Evolutionary conservation across 1,284 basidiomycete species (phyloP).

Genomic region (Ceratobasidium papillatum): DNA sequence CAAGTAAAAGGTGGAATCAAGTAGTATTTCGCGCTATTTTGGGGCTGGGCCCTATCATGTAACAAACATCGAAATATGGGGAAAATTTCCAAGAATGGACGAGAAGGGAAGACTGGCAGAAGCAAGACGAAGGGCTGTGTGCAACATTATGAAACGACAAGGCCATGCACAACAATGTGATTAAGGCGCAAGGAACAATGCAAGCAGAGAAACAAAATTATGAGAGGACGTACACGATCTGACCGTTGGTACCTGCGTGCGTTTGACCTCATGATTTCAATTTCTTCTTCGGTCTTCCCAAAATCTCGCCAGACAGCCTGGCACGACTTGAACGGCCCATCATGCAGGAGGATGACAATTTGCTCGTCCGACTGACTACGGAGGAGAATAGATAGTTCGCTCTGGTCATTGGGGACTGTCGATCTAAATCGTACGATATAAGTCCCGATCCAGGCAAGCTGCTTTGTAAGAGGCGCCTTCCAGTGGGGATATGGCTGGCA

Average conservation of each 20-base stretch:
- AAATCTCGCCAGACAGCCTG: not conserved
- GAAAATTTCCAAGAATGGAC: too few relatives aligned
- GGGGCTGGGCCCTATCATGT: too few relatives aligned
- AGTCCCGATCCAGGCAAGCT: not conserved
- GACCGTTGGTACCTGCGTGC: not conserved
- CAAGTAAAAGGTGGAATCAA: too few relatives aligned
- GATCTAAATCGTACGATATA: not conserved
- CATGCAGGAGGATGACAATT: not conserved
- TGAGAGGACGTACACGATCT: not conserved
- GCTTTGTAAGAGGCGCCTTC: not conserved
- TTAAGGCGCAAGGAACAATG: not conserved
- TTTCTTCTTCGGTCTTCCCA: not conserved
- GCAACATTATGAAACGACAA: too few relatives aligned
- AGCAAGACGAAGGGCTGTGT: too few relatives aligned
- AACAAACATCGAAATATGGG: too few relatives aligned
- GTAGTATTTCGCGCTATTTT: too few relatives aligned
- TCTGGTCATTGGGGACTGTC: not conserved
- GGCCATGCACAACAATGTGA: too few relatives aligned
- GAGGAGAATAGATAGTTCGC: not conserved
- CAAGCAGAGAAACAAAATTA: not conserved
- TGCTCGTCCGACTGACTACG: not conserved
- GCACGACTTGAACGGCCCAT: slow-evolving; percentile 10
- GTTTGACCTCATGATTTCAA: not conserved
- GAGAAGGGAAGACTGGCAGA: too few relatives aligned
- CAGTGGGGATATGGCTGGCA: slow-evolving; percentile 19